A percentile compares a stretch with the other conserved stretches of the same genome.
phyloP scores from a whole-genome alignment of 2,329 filamentous ascomycete species.

The Talaromyces sp. region DNA sequence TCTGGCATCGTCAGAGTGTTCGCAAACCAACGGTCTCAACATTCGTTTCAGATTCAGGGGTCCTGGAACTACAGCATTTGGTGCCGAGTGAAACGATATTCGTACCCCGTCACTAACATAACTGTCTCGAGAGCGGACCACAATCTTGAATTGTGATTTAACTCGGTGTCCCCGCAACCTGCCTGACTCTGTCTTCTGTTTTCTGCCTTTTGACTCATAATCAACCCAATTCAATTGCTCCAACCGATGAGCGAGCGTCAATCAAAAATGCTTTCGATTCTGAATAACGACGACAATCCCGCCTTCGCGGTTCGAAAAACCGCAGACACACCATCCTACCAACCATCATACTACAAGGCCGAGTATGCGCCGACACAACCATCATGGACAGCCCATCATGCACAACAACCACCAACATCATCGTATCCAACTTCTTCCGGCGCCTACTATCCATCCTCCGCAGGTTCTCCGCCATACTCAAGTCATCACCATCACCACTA shows the following conservation, averaged over 20 bases:
- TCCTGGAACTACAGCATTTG: neutral
- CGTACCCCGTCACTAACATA: neutral
- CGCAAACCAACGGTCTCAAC: conserved; percentile 1
- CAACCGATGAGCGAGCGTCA: conserved; percentile 14
- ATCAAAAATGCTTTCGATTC: conserved; percentile 20
- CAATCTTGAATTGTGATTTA: neutral
- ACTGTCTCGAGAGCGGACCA: neutral
- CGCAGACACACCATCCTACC: conserved; percentile 6
- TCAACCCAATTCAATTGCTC: neutral
- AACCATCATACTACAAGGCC: conserved; percentile 6
- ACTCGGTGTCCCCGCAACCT: neutral
- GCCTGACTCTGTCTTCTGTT: neutral
- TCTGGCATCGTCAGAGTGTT: conserved; percentile 2
- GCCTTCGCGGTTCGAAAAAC: conserved; percentile 21
- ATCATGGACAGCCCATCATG: conserved; percentile 6
- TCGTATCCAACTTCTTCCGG: conserved; percentile 5
- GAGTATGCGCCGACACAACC: conserved; percentile 11
- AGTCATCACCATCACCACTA: conserved; percentile 4
- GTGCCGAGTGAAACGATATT: neutral
- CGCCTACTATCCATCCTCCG: neutral
- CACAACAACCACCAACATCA: neutral
- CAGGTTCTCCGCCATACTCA: conserved; percentile 5
- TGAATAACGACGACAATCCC: conserved; percentile 23
- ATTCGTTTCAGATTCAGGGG: conserved; percentile 3
- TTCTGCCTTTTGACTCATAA: neutral